Conservation (phyloP, 306 rosid genomes). For the Lagenaria siceraria region DNA sequence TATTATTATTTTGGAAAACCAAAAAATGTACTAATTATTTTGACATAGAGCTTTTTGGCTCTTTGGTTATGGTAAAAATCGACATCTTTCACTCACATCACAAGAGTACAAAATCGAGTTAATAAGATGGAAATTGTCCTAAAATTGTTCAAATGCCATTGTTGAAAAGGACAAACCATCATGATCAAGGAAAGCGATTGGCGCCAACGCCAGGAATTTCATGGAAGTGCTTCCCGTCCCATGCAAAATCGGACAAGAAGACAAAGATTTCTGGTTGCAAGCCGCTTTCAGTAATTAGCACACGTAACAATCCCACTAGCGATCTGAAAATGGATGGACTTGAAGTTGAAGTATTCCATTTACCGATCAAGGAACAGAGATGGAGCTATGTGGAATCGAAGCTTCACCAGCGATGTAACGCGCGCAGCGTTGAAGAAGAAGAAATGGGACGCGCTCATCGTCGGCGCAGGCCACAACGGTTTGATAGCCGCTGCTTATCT, state of each 20-base stretch:
- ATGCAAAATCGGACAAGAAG: not conserved
- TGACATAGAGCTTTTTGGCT: too few species aligned
- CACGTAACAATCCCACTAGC: not conserved
- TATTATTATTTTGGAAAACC: too few species aligned
- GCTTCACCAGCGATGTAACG: constrained; percentile 27
- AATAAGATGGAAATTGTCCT: not conserved
- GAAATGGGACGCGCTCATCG: constrained; percentile 83
- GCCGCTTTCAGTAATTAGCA: not conserved
- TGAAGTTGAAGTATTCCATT: not conserved
- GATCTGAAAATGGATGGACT: not conserved
- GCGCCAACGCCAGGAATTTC: not conserved
- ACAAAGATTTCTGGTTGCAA: not conserved
- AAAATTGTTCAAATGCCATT: not conserved
- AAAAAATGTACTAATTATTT: too few species aligned
- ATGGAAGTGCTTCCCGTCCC: not conserved
- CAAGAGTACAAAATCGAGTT: too few species aligned
- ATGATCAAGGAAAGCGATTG: not conserved
- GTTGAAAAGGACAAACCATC: not conserved
- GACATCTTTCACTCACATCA: too few species aligned
- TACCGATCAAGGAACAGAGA: not conserved
- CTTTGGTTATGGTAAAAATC: too few species aligned
- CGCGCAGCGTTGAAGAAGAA: constrained; percentile 26
- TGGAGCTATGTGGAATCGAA: constrained; percentile 55
- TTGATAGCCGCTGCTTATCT: constrained; percentile 87
- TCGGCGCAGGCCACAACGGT: constrained; percentile 98